These are phyloP conservation scores for Capsicum chinense DNA, from an alignment of 257 asterid species.

Conservation along the genomic window DNA sequence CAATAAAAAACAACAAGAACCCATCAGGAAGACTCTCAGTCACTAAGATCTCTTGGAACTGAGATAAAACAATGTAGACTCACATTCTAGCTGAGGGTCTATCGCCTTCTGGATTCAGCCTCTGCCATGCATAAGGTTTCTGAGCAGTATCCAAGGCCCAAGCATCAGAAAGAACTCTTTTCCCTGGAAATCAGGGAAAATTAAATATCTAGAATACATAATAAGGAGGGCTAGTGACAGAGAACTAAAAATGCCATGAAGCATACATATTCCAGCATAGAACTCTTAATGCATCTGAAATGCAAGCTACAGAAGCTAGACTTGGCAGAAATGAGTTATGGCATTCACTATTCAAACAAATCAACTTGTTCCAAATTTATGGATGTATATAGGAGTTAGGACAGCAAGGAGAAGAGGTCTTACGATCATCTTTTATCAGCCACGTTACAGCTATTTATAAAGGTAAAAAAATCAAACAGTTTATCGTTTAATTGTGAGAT, in stretches of 20 bases:
- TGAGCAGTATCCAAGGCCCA: conserved; percentile 99
- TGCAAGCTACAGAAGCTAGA: conserved; percentile 6
- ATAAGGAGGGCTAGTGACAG: neutral
- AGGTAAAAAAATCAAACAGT: neutral
- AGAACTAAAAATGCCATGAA: conserved; percentile 3
- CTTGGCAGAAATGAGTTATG: neutral
- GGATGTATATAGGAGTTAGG: neutral
- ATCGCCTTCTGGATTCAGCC: conserved; percentile 96
- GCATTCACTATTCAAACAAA: neutral
- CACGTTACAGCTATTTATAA: conserved; percentile 18
- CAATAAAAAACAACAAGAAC: conserved; percentile 21
- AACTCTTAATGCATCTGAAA: conserved; percentile 23
- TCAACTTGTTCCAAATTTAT: neutral
- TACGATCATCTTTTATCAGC: conserved; percentile 9
- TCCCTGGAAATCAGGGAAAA: conserved; percentile 56
- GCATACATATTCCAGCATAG: conserved; percentile 2
- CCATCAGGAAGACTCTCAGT: conserved; percentile 20
- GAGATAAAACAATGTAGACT: conserved; percentile 44
- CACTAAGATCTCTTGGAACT: conserved; percentile 6
- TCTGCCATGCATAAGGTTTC: conserved; percentile 95
- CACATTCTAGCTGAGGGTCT: conserved; percentile 95
- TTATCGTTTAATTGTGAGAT: conserved; percentile 1
- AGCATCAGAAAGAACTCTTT: conserved; percentile 93
- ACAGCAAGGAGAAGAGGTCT: neutral
- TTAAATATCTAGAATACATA: neutral